Evolutionary conservation across 2,329 filamentous ascomycete genomes (phyloP).

Genomic region (Fusarium zealandicum): DNA sequence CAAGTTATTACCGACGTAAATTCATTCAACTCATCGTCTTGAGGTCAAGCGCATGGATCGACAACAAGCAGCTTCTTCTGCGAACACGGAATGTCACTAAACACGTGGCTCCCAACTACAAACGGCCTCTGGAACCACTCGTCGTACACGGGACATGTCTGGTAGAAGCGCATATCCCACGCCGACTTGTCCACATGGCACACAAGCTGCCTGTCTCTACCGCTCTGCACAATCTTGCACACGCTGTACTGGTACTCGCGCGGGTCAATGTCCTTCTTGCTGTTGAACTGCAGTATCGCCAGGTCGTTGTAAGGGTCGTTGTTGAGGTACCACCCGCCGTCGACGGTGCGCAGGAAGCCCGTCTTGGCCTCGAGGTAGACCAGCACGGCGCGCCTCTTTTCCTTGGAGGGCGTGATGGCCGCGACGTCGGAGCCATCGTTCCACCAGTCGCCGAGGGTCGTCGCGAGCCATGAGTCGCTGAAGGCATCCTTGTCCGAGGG

Average conservation of each 20-base stretch:
- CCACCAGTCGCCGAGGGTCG: background rate
- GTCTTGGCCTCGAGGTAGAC: background rate
- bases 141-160: constrained; percentile 5
- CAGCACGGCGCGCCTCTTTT: background rate
- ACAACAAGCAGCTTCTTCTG: background rate
- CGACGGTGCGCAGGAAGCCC: background rate
- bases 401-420: background rate
- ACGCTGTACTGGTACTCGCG: background rate
- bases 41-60: background rate
- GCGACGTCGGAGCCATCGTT: background rate
- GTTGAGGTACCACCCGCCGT: background rate
- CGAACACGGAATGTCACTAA: background rate
- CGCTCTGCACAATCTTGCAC: background rate
- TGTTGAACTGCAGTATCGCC: background rate
- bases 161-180: constrained; percentile 1
- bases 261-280: background rate
- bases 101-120: background rate
- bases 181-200: background rate
- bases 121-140: background rate
- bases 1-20: background rate
- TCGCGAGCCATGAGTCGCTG: background rate
- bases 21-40: background rate
- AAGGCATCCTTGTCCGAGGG: constrained; percentile 1
- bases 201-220: constrained; percentile 4
- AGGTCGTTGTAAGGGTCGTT: background rate